Evolutionary conservation across 2,329 filamentous ascomycete species (phyloP), one percentile per base, ranked within the genome.

Genomic region (Eurotiales sp.): DNA sequence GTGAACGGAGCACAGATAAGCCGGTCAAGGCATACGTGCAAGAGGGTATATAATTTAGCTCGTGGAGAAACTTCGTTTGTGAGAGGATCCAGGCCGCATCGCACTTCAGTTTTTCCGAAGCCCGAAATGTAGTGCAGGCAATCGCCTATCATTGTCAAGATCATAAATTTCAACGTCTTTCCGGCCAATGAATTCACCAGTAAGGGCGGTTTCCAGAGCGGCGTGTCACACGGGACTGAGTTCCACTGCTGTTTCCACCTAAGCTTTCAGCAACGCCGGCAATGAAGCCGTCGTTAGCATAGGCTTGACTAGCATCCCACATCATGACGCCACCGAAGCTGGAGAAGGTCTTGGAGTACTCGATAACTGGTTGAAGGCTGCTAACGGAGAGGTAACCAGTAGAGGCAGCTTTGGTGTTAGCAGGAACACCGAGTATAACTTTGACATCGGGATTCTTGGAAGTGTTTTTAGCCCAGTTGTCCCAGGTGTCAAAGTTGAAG

Each of bases 281-380:
- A 49, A 85, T 67, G 62, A 83, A 84, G 1, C 80, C 82, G 2
- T 58, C 29, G 65, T 86, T 85, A n/a, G 69, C 67, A 56, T 77
- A 83, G 2, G 79, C 73, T 69, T 85, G 82, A 25, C 73, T 79
- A 67, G 79, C 79, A 64, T 87, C 84, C 84, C 83, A 87, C 70
- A 86, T 74, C 84, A 87, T 86, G 23, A 84, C 76, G 25, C 84
- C 84, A 7, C 83, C 84, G 59, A 87, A 86, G 65, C 77, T 84
- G 3, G 70, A 65, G 60, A 78, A 86, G 36, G 68, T 63, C 66
- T 77, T 77, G 40, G 69, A 73, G 59, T 80, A 85, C 29, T 72
- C 51, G 55, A 87, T 75, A 27, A 83, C 72, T 4, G 69, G 61
- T 17, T 63, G 67, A 34, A 87, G 71, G 19, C 72, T 64, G n/a